Evolutionary conservation across 768 basidiomycete species (phyloP).

Genomic region (Steccherinum ochraceum): DNA sequence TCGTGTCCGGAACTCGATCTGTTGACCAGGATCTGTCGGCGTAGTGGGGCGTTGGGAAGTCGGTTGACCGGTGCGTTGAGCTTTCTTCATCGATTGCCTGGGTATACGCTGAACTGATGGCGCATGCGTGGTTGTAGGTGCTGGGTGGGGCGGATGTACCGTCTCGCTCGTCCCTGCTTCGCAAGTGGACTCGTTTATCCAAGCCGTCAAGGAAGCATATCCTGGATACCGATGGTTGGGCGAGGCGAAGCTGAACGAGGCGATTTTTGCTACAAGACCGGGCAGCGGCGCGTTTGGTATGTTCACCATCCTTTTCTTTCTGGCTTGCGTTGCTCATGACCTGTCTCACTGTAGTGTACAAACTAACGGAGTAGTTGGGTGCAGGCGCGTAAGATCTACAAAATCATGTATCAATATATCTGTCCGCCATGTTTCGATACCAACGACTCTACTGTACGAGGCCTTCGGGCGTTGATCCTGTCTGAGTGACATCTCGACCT

Average conservation of each 20-base stretch:
- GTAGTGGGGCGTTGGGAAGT: constrained; percentile 74
- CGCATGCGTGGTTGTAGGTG: too few species aligned
- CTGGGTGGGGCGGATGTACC: constrained; percentile 90
- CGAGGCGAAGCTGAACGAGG: constrained; percentile 53
- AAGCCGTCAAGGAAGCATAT: constrained; percentile 53
- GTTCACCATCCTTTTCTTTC: constrained; percentile 1
- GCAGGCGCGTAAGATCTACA: too few species aligned
- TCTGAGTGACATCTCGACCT: too few species aligned
- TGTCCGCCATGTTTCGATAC: too few species aligned
- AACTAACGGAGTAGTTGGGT: background rate
- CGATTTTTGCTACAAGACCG: constrained; percentile 79
- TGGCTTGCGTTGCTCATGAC: background rate
- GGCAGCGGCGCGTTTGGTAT: constrained; percentile 81
- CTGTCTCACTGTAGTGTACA: background rate
- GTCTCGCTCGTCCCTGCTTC: constrained; percentile 72
- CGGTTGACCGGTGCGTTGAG: constrained; percentile 64
- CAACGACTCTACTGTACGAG: too few species aligned
- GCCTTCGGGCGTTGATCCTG: too few species aligned
- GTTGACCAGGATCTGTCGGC: constrained; percentile 54
- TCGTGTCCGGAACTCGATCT: constrained; percentile 75
- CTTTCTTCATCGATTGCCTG: background rate
- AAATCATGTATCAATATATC: too few species aligned
- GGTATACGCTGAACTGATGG: background rate
- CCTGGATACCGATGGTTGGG: constrained; percentile 55
- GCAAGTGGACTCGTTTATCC: constrained; percentile 58